Evolutionary conservation across 2,329 filamentous ascomycete species (phyloP), one percentile per base, ranked within the genome.

Genomic region (Aspergillus jensenii): DNA sequence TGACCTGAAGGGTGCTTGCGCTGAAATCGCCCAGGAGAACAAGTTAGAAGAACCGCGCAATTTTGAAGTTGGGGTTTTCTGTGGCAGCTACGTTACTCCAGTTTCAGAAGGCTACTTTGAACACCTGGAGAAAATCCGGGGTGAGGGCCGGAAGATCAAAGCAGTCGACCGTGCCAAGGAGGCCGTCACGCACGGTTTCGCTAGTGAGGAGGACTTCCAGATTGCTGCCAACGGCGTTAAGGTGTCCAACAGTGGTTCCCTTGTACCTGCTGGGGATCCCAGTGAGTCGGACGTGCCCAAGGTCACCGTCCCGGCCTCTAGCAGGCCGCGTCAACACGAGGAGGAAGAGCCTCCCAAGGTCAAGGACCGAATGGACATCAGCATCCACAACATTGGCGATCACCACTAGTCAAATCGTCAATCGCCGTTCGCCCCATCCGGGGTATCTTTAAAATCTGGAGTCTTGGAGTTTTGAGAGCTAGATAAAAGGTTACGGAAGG

Each of bases 51-150:
- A 66, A 80, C 77, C 76, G 4, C 66, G 84, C 62, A 80, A 88
- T 55, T 97, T 97, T 65, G 93, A 98, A 71, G 87, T 96, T 2
- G 93, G 93, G 54, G 93, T 97, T 8, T 97, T 98, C 78, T 91
- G 87, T 69, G 93, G 93, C 46, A 86, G 87, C 62, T 97, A 97
- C 74, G 82, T 90, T 60, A 97, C 93, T 0, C 86, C 86, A 0
- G 89, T 97, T 2, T 84, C 88, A 1, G 83, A 87, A 6, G 87
- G 84, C 39, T 97, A 97, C 77, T 95, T 97, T 65, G 86, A 90
- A 64, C 90, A 91, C 67, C 81, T 96, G 5, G 88, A 90, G 74
- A 79, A 82, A 58, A 76, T 92, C 17, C 82, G 90, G 53, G 89
- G 88, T 47, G 87, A 90, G 73, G 88, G 84, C 61, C 81, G 83